Evolutionary conservation across 2,329 filamentous ascomycete genomes (phyloP).

Genomic region (Ampelomyces quisqualis): DNA sequence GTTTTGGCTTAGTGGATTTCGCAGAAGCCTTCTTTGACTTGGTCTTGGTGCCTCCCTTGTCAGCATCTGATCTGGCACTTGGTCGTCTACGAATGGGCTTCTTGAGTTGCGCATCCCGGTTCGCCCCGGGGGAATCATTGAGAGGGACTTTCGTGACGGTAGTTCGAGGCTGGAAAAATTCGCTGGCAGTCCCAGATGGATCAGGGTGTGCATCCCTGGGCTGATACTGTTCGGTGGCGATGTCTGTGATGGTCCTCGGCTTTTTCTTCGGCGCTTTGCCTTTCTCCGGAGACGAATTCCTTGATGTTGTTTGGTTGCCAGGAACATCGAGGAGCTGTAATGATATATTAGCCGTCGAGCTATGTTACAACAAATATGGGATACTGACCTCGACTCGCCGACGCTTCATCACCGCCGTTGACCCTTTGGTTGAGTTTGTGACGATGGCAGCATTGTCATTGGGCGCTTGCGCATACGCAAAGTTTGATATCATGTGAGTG

Average conservation of each 20-base stretch:
- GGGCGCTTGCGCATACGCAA: slow-evolving; percentile 26
- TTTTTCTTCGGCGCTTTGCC: slow-evolving; percentile 43
- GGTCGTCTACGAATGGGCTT: slow-evolving; percentile 27
- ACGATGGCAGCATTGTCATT: slow-evolving; percentile 6
- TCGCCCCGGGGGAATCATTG: slow-evolving; percentile 21
- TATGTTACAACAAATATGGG: neutral
- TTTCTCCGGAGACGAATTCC: slow-evolving; percentile 33
- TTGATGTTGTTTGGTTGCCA: slow-evolving; percentile 20
- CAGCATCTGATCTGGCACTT: slow-evolving; percentile 19
- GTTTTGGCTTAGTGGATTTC: slow-evolving; percentile 33
- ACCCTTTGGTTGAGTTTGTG: slow-evolving; percentile 5
- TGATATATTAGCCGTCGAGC: slow-evolving; percentile 1
- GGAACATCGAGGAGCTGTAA: slow-evolving; percentile 32
- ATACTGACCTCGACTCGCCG: slow-evolving; percentile 31
- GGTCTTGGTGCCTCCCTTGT: slow-evolving; percentile 18
- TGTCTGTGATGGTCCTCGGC: slow-evolving; percentile 43
- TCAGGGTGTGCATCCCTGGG: slow-evolving; percentile 10
- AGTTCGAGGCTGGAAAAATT: slow-evolving; percentile 28
- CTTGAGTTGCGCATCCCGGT: slow-evolving; percentile 10
- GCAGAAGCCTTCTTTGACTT: slow-evolving; percentile 24
- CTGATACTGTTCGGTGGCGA: slow-evolving; percentile 41
- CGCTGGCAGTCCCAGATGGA: slow-evolving; percentile 10
- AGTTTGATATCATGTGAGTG: slow-evolving; percentile 31
- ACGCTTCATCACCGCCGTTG: slow-evolving; percentile 24
- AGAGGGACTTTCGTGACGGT: slow-evolving; percentile 27